phyloP scores from a whole-genome alignment of 2,329 filamentous ascomycete genomes.

The Eutypa lata region DNA sequence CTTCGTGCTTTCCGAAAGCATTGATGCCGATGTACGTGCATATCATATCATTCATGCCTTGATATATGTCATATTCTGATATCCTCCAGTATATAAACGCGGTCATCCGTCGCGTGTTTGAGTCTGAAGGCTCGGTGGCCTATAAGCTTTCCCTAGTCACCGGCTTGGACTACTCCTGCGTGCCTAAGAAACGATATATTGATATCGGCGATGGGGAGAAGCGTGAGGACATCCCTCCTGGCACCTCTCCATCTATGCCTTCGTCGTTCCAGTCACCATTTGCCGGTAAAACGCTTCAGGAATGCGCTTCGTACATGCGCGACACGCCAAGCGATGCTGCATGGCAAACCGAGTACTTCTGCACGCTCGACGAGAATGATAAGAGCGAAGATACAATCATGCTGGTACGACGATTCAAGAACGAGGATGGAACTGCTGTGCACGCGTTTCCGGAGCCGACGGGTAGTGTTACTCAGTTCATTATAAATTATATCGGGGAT shows the following conservation, averaged over 20 bases:
- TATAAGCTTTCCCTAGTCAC: neutral
- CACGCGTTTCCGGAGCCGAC: neutral
- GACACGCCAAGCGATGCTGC: neutral
- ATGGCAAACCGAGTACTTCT: neutral
- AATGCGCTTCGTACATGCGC: neutral
- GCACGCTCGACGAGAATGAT: neutral
- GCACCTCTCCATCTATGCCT: neutral
- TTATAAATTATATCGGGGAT: neutral
- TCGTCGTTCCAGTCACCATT: neutral
- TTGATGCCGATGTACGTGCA: neutral
- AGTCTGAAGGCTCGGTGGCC: neutral
- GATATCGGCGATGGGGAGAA: neutral
- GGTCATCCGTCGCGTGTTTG: neutral
- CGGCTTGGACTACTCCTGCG: neutral
- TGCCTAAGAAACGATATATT: neutral
- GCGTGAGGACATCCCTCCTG: neutral
- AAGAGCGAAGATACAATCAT: neutral
- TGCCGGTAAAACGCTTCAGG: neutral
- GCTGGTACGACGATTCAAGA: neutral
- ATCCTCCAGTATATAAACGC: neutral
- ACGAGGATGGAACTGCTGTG: neutral
- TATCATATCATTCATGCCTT: neutral
- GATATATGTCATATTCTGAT: neutral
- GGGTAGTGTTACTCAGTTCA: neutral
- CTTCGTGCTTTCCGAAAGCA: neutral